phyloP scores from a whole-genome alignment of 441 rosid species.

The Populus tomentosa region DNA sequence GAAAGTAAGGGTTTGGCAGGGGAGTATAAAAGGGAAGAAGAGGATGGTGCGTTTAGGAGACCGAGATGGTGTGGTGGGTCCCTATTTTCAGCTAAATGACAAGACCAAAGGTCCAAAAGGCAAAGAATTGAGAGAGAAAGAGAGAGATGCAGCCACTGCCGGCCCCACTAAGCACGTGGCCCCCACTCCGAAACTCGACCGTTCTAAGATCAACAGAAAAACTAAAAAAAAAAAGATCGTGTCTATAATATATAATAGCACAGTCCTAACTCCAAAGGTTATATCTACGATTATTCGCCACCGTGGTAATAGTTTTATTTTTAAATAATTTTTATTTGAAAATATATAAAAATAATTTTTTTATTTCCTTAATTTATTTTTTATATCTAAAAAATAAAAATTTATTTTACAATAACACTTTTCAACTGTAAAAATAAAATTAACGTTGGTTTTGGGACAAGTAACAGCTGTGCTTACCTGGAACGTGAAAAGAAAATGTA shows the following conservation, averaged over 20 bases:
- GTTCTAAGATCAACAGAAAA: constrained; percentile 3
- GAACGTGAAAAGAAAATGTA: not conserved
- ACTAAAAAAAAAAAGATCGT: not conserved
- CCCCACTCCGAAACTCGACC: constrained; percentile 28
- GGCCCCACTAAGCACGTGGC: constrained; percentile 13
- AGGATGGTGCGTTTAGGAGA: not conserved
- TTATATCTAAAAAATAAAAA: no score
- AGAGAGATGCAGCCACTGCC: not conserved
- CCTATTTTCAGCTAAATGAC: constrained; percentile 5
- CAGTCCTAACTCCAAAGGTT: no score
- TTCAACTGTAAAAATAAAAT: no score
- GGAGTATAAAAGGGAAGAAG: not conserved
- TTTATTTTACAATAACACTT: not conserved
- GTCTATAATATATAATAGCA: not conserved
- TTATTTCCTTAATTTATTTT: no score
- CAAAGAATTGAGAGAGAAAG: not conserved
- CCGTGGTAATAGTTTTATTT: no score
- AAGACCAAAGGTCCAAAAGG: constrained; percentile 7
- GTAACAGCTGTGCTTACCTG: not conserved
- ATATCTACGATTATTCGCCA: not conserved
- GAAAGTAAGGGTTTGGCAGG: not conserved
- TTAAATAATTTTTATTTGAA: no score
- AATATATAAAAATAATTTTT: no score
- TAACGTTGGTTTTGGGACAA: constrained; percentile 13
- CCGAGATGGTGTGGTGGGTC: constrained; percentile 26